These are phyloP conservation scores for Neonectria punicea DNA, from an alignment of 2,329 filamentous ascomycete species.

Conservation along the genomic window DNA sequence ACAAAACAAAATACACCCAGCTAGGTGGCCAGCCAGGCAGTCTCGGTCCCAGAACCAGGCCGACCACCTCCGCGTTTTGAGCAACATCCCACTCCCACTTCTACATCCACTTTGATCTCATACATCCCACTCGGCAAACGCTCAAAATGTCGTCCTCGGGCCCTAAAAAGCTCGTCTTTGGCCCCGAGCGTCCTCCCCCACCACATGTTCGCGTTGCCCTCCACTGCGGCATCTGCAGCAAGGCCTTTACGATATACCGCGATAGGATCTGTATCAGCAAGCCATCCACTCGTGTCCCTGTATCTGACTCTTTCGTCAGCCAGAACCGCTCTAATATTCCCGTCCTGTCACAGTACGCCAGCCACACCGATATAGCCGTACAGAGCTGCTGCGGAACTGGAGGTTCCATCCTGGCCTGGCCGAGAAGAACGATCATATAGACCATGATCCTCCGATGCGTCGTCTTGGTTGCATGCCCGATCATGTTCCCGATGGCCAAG, in stretches of 20 bases:
- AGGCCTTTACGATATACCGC: not conserved
- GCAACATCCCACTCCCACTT: not conserved
- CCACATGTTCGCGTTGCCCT: not conserved
- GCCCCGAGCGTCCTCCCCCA: too few relatives aligned
- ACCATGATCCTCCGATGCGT: not conserved
- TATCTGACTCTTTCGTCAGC: too few relatives aligned
- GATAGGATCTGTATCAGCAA: not conserved
- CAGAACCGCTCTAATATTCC: not conserved
- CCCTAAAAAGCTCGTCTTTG: too few relatives aligned
- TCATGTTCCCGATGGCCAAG: too few relatives aligned
- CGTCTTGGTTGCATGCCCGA: not conserved
- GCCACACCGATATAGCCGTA: too few relatives aligned
- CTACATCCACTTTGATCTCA: not conserved
- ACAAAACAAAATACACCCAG: too few relatives aligned
- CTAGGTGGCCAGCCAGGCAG: not conserved
- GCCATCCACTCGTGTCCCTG: not conserved
- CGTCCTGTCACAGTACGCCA: not conserved
- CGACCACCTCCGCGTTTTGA: not conserved
- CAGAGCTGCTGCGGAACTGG: not conserved
- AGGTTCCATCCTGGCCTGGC: not conserved
- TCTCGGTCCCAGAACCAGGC: not conserved
- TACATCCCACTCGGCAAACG: not conserved
- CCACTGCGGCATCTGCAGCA: not conserved
- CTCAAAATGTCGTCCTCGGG: not conserved
- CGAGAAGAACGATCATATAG: not conserved